A percentile compares a stretch with the other conserved stretches of the same genome.
These are phyloP conservation scores for Musa itinerans DNA, from an alignment of 176 grass and related monocot species.

Conservation along the genomic window DNA sequence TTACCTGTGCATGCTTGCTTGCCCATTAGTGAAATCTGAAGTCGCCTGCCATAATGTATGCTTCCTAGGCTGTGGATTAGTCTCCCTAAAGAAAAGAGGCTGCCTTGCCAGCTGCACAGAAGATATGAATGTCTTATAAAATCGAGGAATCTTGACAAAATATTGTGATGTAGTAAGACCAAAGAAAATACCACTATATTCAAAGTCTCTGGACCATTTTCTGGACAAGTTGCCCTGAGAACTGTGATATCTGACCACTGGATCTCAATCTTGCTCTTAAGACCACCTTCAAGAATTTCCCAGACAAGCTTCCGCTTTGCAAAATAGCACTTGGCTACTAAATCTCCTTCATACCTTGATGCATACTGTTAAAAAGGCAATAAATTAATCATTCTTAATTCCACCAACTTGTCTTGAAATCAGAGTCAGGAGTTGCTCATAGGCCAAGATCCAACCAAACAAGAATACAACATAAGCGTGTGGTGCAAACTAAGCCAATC, in stretches of 20 bases:
- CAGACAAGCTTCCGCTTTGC: constrained; percentile 85
- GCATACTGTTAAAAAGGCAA: constrained; percentile 32
- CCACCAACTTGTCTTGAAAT: neutral
- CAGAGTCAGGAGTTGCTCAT: neutral
- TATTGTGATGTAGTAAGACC: constrained; percentile 1
- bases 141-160: neutral
- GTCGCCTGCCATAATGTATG: constrained; percentile 69
- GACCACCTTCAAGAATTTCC: constrained; percentile 56
- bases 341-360: constrained; percentile 69
- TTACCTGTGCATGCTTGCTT: constrained; percentile 62
- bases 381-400: neutral
- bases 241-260: constrained; percentile 66
- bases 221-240: constrained; percentile 49
- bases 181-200: constrained; percentile 40
- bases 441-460: neutral
- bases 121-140: neutral
- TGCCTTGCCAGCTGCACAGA: constrained; percentile 50
- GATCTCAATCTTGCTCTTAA: constrained; percentile 88
- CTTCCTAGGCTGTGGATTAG: constrained; percentile 79
- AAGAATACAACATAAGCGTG: neutral
- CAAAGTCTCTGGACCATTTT: constrained; percentile 49
- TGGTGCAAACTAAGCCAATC: neutral
- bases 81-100: constrained; percentile 75
- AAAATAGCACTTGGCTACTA: constrained; percentile 82
- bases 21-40: constrained; percentile 70